Conservation (phyloP, 2,329 filamentous ascomycete genomes). For the Pseudogymnoascus sp. region DNA sequence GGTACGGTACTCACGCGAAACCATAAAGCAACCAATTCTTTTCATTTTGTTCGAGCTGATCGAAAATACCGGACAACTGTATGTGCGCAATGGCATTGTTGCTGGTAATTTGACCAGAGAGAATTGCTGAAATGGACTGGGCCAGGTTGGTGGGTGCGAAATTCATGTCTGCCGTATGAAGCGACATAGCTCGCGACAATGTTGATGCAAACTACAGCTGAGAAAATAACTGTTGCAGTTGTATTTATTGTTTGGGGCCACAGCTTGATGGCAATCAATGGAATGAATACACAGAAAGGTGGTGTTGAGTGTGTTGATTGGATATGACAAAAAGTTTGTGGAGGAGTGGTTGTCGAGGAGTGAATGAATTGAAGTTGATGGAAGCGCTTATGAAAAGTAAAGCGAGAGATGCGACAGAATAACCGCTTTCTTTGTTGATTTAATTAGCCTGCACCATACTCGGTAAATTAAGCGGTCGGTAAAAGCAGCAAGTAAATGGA, state of each 20-base stretch:
- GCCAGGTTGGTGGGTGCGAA: not conserved
- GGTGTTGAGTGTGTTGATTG: not conserved
- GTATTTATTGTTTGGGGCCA: not conserved
- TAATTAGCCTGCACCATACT: not conserved
- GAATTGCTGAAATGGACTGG: not conserved
- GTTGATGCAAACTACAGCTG: not conserved
- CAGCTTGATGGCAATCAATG: not conserved
- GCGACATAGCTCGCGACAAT: not conserved
- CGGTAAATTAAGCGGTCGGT: not conserved
- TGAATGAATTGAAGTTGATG: not conserved
- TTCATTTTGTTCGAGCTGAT: not conserved
- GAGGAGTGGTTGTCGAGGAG: not conserved
- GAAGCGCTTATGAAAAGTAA: not conserved
- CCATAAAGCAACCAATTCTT: not conserved
- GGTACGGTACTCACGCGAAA: not conserved
- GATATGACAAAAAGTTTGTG: not conserved
- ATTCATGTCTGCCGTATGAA: not conserved
- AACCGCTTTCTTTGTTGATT: not conserved
- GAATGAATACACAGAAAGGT: not conserved
- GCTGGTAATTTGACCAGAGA: not conserved
- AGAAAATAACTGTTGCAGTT: not conserved
- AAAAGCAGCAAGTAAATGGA: not conserved
- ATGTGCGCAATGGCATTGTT: not conserved
- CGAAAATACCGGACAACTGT: not conserved
- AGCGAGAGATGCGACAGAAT: not conserved